These are phyloP conservation scores for Crithidia brevicula DNA, from an alignment of 208 protist species.

Conservation along the genomic window DNA sequence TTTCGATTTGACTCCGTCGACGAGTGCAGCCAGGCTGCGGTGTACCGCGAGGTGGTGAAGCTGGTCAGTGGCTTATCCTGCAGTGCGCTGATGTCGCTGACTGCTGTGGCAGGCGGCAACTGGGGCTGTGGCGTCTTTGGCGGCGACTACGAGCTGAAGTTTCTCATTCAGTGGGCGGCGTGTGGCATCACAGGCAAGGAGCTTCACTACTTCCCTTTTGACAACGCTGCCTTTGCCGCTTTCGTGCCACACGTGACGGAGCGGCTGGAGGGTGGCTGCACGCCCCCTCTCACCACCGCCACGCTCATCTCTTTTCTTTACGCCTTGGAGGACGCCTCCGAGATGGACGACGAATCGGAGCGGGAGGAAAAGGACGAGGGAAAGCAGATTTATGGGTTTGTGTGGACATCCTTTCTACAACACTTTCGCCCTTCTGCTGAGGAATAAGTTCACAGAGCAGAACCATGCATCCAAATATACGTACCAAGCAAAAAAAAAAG, in stretches of 20 bases:
- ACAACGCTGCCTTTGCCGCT: conserved; percentile 8
- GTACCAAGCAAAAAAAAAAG: too few species aligned
- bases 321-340: conserved; percentile 8
- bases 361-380: background rate
- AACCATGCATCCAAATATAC: too few species aligned
- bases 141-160: conserved; percentile 69
- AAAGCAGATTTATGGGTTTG: background rate
- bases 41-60: conserved; percentile 32
- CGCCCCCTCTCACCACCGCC: conserved; percentile 1
- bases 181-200: conserved; percentile 30
- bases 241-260: background rate
- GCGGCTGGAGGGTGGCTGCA: background rate
- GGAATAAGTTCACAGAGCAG: too few species aligned
- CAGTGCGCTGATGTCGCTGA: background rate
- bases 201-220: conserved; percentile 55
- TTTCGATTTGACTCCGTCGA: conserved; percentile 24
- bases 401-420: conserved; percentile 1
- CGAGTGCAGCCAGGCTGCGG: conserved; percentile 16
- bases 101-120: conserved; percentile 48
- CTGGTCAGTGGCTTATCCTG: conserved; percentile 23
- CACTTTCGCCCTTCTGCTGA: conserved; percentile 14
- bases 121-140: conserved; percentile 89
- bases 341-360: background rate
- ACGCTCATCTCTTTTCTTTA: conserved; percentile 15
- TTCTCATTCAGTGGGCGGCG: conserved; percentile 64